Conservation (phyloP, 495 filamentous ascomycete species). For the Cairneyella variabilis region DNA sequence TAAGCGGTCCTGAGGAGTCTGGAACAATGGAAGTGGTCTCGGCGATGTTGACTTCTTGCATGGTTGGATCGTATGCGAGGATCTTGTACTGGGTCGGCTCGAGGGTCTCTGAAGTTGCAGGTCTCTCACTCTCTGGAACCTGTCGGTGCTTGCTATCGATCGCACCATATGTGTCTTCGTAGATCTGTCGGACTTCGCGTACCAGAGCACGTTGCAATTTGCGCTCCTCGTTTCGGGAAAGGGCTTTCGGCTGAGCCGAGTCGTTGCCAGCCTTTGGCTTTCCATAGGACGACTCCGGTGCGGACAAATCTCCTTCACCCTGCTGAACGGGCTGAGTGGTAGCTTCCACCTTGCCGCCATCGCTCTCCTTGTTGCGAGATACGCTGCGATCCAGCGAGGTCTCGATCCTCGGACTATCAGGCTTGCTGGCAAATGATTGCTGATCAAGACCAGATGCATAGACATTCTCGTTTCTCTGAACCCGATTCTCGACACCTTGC, state of each 20-base stretch:
- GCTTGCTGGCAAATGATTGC: conserved; percentile 14
- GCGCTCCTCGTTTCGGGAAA: background rate
- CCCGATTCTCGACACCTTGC: conserved; percentile 17
- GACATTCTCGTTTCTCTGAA: conserved; percentile 23
- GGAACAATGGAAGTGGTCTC: conserved; percentile 58
- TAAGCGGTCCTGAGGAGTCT: conserved; percentile 38
- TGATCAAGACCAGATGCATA: conserved; percentile 20
- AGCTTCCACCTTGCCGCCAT: conserved; percentile 3
- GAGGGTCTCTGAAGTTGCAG: background rate
- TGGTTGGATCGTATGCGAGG: conserved; percentile 67
- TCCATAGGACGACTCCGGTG: background rate
- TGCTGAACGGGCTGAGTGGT: conserved; percentile 24
- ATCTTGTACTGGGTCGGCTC: conserved; percentile 60
- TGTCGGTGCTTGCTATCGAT: conserved; percentile 36
- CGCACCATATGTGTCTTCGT: conserved; percentile 42
- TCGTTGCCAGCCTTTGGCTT: background rate
- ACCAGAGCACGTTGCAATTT: conserved; percentile 31
- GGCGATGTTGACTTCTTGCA: conserved; percentile 53
- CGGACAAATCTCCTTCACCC: conserved; percentile 16
- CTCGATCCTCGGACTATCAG: conserved; percentile 28
- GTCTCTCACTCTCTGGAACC: background rate
- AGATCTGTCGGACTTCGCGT: conserved; percentile 39
- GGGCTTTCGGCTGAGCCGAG: background rate
- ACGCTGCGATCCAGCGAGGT: conserved; percentile 32
- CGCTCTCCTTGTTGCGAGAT: background rate